These are phyloP conservation scores for Gonium pectorale DNA, from an alignment of 139 green algal genomes.

Conservation along the genomic window DNA sequence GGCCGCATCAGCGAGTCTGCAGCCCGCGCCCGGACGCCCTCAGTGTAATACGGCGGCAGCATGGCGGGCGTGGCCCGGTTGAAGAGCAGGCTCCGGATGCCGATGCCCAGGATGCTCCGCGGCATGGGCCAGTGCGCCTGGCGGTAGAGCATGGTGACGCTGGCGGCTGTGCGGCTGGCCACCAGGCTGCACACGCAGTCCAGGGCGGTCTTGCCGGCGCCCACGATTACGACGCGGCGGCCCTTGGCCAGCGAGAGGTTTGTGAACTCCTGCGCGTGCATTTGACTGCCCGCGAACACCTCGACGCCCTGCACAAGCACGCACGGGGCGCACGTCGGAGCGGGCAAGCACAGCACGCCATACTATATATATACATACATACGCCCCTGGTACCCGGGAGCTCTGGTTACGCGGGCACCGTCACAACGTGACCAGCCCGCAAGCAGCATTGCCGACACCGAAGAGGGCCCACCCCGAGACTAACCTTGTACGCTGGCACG, in stretches of 20 bases:
- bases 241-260: neutral
- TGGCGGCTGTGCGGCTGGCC: neutral
- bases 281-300: neutral
- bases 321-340: no score
- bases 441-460: no score
- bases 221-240: conserved; percentile 42
- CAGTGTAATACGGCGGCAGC: conserved; percentile 41
- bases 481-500: conserved; percentile 16
- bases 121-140: conserved; percentile 47
- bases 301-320: conserved; percentile 22
- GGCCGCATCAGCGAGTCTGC: neutral
- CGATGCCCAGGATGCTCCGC: conserved; percentile 4
- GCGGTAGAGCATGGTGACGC: conserved; percentile 42
- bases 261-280: conserved; percentile 32
- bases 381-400: no score
- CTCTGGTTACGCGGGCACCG: no score
- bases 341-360: no score
- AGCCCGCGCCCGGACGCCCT: neutral
- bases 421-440: no score
- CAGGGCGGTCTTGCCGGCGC: conserved; percentile 38
- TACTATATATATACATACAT: no score
- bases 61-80: neutral
- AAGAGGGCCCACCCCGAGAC: no score
- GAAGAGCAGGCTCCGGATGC: conserved; percentile 18
- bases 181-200: conserved; percentile 37